Evolutionary conservation across 768 basidiomycete genomes (phyloP).

Genomic region (Amanita inopinata): DNA sequence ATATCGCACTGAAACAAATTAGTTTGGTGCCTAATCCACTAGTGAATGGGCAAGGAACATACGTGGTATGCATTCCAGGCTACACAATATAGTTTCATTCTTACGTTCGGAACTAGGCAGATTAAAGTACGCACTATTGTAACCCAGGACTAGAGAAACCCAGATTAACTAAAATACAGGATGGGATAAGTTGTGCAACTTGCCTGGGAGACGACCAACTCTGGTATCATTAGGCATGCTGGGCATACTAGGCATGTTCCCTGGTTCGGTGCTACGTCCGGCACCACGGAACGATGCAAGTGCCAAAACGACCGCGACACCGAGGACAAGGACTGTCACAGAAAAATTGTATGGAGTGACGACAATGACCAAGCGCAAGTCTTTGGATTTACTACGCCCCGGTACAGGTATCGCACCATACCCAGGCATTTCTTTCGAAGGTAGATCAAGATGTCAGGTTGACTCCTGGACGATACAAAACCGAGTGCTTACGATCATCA

Average conservation of each 20-base stretch:
- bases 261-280: no score
- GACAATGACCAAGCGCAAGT: slow-evolving; percentile 11
- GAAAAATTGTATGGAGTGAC: slow-evolving; percentile 16
- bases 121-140: slow-evolving; percentile 38
- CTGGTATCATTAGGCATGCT: slow-evolving; percentile 4
- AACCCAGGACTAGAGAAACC: slow-evolving; percentile 40
- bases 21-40: no score
- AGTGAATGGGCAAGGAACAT: no score
- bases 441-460: no score
- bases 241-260: no score
- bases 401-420: no score
- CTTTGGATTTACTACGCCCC: not conserved
- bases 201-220: slow-evolving; percentile 22
- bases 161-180: not conserved
- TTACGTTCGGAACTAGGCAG: not conserved
- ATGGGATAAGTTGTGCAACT: slow-evolving; percentile 3
- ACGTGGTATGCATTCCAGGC: slow-evolving; percentile 60
- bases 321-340: slow-evolving; percentile 13
- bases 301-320: slow-evolving; percentile 9
- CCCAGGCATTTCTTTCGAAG: no score
- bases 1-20: slow-evolving; percentile 41
- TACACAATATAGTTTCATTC: slow-evolving; percentile 13
- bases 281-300: no score
- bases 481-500: no score
- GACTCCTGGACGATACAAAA: no score